phyloP scores from a whole-genome alignment of 2,329 filamentous ascomycete genomes.

The Graphilbum sp. region DNA sequence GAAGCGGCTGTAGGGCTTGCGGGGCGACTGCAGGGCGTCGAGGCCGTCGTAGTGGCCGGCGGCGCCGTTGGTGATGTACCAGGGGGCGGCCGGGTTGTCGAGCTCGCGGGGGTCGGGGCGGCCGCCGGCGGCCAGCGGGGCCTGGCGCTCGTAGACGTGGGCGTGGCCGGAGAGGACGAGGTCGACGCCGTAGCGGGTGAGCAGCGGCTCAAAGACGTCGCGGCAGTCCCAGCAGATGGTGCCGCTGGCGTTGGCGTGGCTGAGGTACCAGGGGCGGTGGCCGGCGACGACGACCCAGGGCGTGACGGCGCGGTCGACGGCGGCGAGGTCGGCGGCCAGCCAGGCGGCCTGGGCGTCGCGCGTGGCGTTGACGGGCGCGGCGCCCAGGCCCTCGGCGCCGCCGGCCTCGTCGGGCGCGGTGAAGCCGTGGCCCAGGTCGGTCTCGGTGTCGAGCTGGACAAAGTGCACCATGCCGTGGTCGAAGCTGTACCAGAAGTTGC shows the following conservation, averaged over 20 bases:
- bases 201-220: constrained; percentile 4
- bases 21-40: constrained; percentile 6
- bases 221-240: constrained; percentile 4
- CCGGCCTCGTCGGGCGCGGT: constrained; percentile 6
- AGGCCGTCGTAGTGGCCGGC: constrained; percentile 13
- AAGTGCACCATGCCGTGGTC: constrained; percentile 9
- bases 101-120: constrained; percentile 5
- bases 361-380: neutral
- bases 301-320: constrained; percentile 27
- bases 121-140: constrained; percentile 7
- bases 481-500: constrained; percentile 11
- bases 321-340: constrained; percentile 26
- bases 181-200: constrained; percentile 8
- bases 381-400: neutral
- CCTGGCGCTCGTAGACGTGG: constrained; percentile 12
- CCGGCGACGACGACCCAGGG: constrained; percentile 32
- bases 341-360: constrained; percentile 13
- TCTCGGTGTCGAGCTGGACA: constrained; percentile 7
- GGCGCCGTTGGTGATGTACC: constrained; percentile 14
- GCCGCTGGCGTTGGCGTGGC: constrained; percentile 7
- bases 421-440: constrained; percentile 7
- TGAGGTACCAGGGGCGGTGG: constrained; percentile 32
- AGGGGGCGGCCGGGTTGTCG: constrained; percentile 7
- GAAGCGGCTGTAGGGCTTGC: constrained; percentile 11
- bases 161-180: constrained; percentile 8